Conservation (phyloP, 2,329 filamentous ascomycete genomes). For the Aureobasidium sp. region DNA sequence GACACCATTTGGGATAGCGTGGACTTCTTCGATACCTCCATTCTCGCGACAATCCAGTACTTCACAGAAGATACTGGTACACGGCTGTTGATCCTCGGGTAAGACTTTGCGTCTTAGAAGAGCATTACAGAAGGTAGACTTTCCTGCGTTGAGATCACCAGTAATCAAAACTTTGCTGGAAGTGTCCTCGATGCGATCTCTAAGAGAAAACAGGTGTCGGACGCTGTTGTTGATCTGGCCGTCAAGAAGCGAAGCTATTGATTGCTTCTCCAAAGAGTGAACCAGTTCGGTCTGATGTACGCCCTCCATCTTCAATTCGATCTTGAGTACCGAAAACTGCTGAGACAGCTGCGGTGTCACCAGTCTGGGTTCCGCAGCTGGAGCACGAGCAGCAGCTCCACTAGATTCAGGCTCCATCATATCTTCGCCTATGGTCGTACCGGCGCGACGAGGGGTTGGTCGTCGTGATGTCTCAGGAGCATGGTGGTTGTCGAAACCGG, state of each 20-base stretch:
- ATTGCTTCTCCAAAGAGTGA: slow-evolving; percentile 87
- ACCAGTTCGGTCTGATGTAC: slow-evolving; percentile 84
- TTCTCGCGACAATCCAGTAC: slow-evolving; percentile 91
- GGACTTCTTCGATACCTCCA: slow-evolving; percentile 84
- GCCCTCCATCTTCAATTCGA: slow-evolving; percentile 85
- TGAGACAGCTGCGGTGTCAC: slow-evolving; percentile 89
- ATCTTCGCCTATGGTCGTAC: slow-evolving; percentile 61
- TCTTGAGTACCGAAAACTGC: slow-evolving; percentile 90
- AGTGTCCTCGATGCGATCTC: slow-evolving; percentile 93
- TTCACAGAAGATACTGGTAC: slow-evolving; percentile 97
- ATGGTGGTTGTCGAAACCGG: slow-evolving; percentile 47
- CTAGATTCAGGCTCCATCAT: slow-evolving; percentile 63
- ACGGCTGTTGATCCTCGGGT: slow-evolving; percentile 95
- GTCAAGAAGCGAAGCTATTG: slow-evolving; percentile 82
- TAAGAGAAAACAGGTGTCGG: slow-evolving; percentile 76
- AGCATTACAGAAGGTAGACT: slow-evolving; percentile 99
- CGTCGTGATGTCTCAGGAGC: slow-evolving; percentile 37
- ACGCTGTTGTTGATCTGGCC: slow-evolving; percentile 92
- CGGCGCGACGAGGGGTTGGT: slow-evolving; percentile 56
- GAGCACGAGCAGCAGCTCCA: slow-evolving; percentile 52
- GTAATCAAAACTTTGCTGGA: slow-evolving; percentile 95
- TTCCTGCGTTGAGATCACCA: slow-evolving; percentile 92
- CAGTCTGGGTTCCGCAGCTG: slow-evolving; percentile 66
- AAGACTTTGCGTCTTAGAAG: slow-evolving; percentile 83
- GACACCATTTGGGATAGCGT: slow-evolving; percentile 78